phyloP scores from a whole-genome alignment of 257 asterid genomes.

The Lavandula angustifolia region DNA sequence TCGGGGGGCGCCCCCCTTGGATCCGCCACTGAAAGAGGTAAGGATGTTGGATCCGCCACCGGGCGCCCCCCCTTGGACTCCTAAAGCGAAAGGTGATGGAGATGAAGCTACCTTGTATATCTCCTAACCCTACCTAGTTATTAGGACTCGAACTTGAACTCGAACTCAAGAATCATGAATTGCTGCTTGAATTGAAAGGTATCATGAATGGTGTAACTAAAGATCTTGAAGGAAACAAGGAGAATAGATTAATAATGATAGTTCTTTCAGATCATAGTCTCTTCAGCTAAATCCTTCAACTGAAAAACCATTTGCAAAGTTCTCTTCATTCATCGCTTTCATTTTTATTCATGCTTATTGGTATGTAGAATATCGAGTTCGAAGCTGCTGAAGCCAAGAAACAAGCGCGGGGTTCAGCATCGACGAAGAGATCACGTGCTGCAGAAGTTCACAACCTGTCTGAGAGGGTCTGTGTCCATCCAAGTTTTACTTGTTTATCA shows the following conservation, averaged over 20 bases:
- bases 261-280: no score
- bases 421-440: constrained; percentile 71
- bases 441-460: constrained; percentile 84
- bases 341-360: no score
- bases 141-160: not conserved
- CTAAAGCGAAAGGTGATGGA: not conserved
- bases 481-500: not conserved
- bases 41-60: no score
- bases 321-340: not conserved
- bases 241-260: no score
- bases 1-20: no score
- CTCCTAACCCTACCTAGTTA: not conserved
- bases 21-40: no score
- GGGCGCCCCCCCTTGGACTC: no score
- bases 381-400: constrained; percentile 53
- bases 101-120: not conserved
- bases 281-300: not conserved
- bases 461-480: constrained; percentile 50
- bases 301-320: not conserved
- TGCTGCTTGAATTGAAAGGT: not conserved
- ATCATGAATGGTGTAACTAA: no score
- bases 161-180: not conserved
- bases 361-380: constrained; percentile 52
- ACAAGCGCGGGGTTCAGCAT: constrained; percentile 51
- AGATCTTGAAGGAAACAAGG: no score